Evolutionary conservation across 2,329 filamentous ascomycete genomes (phyloP).

Genomic region (Ceratocystiopsis sp.): DNA sequence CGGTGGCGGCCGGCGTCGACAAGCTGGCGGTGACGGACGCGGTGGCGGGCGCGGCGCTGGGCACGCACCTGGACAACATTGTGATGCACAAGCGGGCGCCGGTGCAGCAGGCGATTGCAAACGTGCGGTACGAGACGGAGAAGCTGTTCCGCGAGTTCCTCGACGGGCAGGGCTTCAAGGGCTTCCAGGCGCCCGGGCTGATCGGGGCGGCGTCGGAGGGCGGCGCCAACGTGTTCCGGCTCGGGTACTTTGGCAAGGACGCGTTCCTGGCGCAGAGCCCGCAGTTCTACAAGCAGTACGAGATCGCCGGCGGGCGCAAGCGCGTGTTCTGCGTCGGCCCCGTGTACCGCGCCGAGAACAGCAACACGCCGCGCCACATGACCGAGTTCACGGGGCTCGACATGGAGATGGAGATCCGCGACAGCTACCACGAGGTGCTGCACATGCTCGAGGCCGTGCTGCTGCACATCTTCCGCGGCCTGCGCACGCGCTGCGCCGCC

Average conservation of each 20-base stretch:
- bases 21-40: slow-evolving; percentile 14
- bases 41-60: slow-evolving; percentile 59
- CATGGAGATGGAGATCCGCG: slow-evolving; percentile 76
- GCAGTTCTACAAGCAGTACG: slow-evolving; percentile 77
- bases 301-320: slow-evolving; percentile 64
- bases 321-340: slow-evolving; percentile 64
- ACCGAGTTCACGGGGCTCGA: slow-evolving; percentile 82
- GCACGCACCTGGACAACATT: slow-evolving; percentile 77
- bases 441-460: slow-evolving; percentile 57
- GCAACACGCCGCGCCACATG: slow-evolving; percentile 70
- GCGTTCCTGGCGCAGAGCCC: slow-evolving; percentile 69
- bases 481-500: slow-evolving; percentile 47
- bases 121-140: slow-evolving; percentile 26
- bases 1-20: slow-evolving; percentile 26
- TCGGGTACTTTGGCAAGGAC: slow-evolving; percentile 76
- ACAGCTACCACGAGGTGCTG: slow-evolving; percentile 61
- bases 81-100: slow-evolving; percentile 85
- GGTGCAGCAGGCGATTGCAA: slow-evolving; percentile 69
- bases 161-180: slow-evolving; percentile 53
- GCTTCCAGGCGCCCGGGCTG: slow-evolving; percentile 79
- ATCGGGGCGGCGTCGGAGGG: slow-evolving; percentile 85
- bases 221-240: slow-evolving; percentile 76
- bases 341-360: slow-evolving; percentile 75
- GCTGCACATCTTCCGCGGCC: slow-evolving; percentile 62
- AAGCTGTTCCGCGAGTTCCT: slow-evolving; percentile 42